Evolutionary conservation across 345 rosid species (phyloP).

Genomic region (Murraya koenigii): DNA sequence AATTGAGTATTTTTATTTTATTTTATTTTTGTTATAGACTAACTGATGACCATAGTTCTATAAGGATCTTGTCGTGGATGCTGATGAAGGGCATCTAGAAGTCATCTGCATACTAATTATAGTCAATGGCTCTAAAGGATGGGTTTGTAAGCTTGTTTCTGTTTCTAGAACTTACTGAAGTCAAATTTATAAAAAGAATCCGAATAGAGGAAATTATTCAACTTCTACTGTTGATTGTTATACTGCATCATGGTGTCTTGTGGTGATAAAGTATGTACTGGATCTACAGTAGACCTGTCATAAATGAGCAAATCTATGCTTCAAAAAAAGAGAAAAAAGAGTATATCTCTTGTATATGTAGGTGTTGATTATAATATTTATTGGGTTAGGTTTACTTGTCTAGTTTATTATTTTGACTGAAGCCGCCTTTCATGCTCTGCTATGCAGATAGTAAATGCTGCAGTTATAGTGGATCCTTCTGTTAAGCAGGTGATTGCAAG

Average conservation of each 20-base stretch:
- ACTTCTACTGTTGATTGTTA: neutral
- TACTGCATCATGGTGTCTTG: neutral
- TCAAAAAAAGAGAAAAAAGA: neutral
- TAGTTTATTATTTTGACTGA: neutral
- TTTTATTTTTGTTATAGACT: neutral
- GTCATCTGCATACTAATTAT: neutral
- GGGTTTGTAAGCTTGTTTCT: neutral
- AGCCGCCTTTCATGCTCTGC: neutral
- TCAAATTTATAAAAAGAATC: neutral
- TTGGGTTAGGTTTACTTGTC: neutral
- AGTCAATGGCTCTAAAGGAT: neutral
- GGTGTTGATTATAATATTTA: neutral
- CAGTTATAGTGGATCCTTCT: slow-evolving; percentile 75
- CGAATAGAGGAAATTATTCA: neutral
- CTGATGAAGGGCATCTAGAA: neutral
- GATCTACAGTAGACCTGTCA: neutral
- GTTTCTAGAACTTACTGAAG: neutral
- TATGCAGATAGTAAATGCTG: slow-evolving; percentile 75
- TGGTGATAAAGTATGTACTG: neutral
- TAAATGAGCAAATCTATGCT: neutral
- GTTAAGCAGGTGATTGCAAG: slow-evolving; percentile 50
- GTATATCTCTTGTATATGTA: neutral
- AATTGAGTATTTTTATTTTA: neutral
- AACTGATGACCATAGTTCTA: neutral
- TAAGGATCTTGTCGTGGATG: neutral